A percentile compares a stretch with the other conserved stretches of the same genome.
These are phyloP conservation scores for Beta lomatogona DNA, from an alignment of 179 eudicot species.

Conservation along the genomic window DNA sequence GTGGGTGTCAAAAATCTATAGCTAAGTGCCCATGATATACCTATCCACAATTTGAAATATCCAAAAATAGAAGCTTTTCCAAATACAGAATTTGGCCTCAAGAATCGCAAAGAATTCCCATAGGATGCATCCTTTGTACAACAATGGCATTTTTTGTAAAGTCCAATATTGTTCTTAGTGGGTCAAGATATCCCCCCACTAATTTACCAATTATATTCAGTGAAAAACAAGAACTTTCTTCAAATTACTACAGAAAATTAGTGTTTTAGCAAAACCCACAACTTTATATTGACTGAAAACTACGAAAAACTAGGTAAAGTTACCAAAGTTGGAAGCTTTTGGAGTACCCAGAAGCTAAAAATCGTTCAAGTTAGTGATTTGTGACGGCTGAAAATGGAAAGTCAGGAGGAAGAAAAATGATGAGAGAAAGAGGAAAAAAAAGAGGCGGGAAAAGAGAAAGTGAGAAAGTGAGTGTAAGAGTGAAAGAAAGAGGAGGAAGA, in stretches of 20 bases:
- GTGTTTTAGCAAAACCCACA: constrained; percentile 29
- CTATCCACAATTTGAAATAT: constrained; percentile 77
- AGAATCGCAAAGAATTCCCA: constrained; percentile 61
- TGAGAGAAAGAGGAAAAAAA: background rate
- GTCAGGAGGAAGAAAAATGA: background rate
- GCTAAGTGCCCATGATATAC: constrained; percentile 58
- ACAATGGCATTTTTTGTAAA: constrained; percentile 53
- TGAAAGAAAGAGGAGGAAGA: constrained; percentile 23
- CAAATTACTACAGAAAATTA: constrained; percentile 14
- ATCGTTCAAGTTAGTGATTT: background rate
- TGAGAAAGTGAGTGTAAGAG: constrained; percentile 9
- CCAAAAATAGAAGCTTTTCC: constrained; percentile 84
- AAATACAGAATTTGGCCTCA: constrained; percentile 62
- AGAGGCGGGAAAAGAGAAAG: background rate
- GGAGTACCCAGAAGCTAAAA: constrained; percentile 21
- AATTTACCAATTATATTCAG: constrained; percentile 24
- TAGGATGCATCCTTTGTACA: constrained; percentile 53
- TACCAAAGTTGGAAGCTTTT: constrained; percentile 17
- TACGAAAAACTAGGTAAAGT: constrained; percentile 20
- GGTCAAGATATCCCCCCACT: constrained; percentile 35
- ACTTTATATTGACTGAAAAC: constrained; percentile 17
- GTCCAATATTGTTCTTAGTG: constrained; percentile 20
- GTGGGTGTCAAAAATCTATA: constrained; percentile 17
- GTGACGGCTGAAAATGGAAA: constrained; percentile 15
- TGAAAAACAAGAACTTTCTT: background rate